These are phyloP conservation scores for Golubevia sp. DNA, from an alignment of 1,284 basidiomycete species.

Conservation along the genomic window DNA sequence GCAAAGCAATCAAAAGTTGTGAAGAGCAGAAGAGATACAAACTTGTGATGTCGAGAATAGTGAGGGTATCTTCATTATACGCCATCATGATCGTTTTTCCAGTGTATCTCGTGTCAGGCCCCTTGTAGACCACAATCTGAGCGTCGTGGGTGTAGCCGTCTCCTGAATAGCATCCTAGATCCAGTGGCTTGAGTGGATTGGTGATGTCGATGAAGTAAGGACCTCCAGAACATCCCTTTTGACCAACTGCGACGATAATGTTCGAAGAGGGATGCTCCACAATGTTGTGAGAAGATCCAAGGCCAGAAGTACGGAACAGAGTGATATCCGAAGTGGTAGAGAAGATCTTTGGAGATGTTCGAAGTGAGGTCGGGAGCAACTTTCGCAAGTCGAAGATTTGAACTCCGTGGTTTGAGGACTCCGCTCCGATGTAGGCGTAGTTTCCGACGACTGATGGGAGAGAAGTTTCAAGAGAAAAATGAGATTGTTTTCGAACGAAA, in stretches of 20 bases:
- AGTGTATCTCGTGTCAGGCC: not conserved
- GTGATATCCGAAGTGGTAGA: not conserved
- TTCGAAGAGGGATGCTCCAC: slow-evolving; percentile 1
- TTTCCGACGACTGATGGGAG: not conserved
- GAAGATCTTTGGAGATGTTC: not conserved
- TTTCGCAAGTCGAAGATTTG: slow-evolving; percentile 7
- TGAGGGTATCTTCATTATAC: slow-evolving; percentile 5
- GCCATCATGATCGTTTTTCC: not conserved
- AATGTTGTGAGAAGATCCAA: slow-evolving; percentile 2
- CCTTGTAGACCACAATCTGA: not conserved
- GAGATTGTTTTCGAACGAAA: no score
- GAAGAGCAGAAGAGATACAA: no score
- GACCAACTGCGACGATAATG: slow-evolving; percentile 4
- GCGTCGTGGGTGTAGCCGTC: slow-evolving; percentile 6
- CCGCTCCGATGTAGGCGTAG: slow-evolving; percentile 4
- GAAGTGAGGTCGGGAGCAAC: not conserved
- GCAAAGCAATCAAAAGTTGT: no score
- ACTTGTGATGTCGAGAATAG: slow-evolving; percentile 1
- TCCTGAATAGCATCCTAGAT: not conserved
- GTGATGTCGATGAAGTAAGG: slow-evolving; percentile 5
- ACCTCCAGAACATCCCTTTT: not conserved
- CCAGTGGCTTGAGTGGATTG: slow-evolving; percentile 1
- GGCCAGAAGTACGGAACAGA: not conserved
- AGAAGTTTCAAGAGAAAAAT: no score
- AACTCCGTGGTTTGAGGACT: not conserved